A percentile compares a stretch with the other conserved stretches of the same genome.
These are phyloP conservation scores for Austroboletus rostrupii DNA, from an alignment of 1,284 basidiomycete genomes.

Conservation along the genomic window DNA sequence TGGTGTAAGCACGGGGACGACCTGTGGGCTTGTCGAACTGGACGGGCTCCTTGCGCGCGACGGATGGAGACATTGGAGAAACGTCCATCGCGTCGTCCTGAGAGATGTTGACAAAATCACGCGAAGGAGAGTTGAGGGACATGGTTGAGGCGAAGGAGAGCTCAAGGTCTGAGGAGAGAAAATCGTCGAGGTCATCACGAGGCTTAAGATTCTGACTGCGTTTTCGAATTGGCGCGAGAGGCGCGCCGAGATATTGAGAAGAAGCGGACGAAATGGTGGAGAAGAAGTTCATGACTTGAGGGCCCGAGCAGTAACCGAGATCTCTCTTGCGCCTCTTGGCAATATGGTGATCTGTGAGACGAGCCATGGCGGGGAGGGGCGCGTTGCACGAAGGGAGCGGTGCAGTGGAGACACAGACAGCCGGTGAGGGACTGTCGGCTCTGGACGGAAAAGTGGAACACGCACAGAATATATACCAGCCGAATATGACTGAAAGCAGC, in stretches of 20 bases:
- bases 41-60: constrained; percentile 27
- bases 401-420: constrained; percentile 1
- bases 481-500: constrained; percentile 17
- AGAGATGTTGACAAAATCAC: constrained; percentile 40
- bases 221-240: constrained; percentile 49
- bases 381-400: not conserved
- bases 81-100: constrained; percentile 73
- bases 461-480: constrained; percentile 30
- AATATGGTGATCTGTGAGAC: constrained; percentile 29
- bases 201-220: constrained; percentile 37
- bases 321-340: constrained; percentile 46
- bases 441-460: constrained; percentile 12
- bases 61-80: constrained; percentile 55
- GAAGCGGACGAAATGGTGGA: constrained; percentile 34
- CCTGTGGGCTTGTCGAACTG: constrained; percentile 27
- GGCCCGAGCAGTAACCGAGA: constrained; percentile 21
- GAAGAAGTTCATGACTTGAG: constrained; percentile 49
- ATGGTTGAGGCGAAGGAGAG: constrained; percentile 77
- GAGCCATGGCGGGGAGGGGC: constrained; percentile 18
- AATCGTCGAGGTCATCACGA: constrained; percentile 57
- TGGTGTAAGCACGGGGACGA: constrained; percentile 60
- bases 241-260: constrained; percentile 49
- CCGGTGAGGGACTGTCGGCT: constrained; percentile 17
- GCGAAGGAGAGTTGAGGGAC: constrained; percentile 68
- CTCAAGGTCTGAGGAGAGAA: constrained; percentile 69